Evolutionary conservation across 345 rosid genomes (phyloP), one percentile per base, ranked within the genome.

Genomic region (Euphorbia lathyris): DNA sequence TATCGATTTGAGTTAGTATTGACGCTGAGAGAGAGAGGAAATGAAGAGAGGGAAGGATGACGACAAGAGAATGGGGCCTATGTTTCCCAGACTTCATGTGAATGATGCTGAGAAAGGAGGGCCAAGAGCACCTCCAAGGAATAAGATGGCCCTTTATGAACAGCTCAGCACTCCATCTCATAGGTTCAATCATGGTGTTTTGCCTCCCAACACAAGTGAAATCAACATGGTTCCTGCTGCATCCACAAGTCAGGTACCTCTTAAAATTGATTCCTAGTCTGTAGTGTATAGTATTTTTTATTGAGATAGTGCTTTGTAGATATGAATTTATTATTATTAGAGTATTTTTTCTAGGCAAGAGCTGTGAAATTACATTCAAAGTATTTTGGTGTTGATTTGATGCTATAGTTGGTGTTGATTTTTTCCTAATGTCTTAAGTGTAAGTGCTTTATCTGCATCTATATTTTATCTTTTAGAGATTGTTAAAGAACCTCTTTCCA

Each of bases 121-220:
- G 63, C 97, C 96, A 10, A 89, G 96, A 79, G 96, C 92, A n/a
- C 98, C 98, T 69, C 97, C 98, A 23, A 84, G 98, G 86, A 93
- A 91, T 77, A 93, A 93, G 92, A 93, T 93, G 98, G 98, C 98
- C 47, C 98, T 90, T 34, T 93, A 93, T 73, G 98, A 93, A 79
- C 98, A 90, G 76, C 93, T 93, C 34, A 85, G 87, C 67, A 83
- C 86, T 53, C 97, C 98, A 72, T 86, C 96, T 74, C 96, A 90
- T 75, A 87, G 93, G 76, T 86, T 87, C 73, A 79, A 66, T 68
- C 78, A 76, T 45, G 87, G 83, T 17, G 64, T 71, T 19, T 65
- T 71, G 69, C 69, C 90, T 72, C 74, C 3, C 69, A 85, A 57
- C 36, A 53, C 82, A 3, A 80, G 79, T 61, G 80, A 75, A 12